Base-by-base conservation (phyloP, 495 filamentous ascomycete genomes). In the Aspergillus haitiensis region DNA sequence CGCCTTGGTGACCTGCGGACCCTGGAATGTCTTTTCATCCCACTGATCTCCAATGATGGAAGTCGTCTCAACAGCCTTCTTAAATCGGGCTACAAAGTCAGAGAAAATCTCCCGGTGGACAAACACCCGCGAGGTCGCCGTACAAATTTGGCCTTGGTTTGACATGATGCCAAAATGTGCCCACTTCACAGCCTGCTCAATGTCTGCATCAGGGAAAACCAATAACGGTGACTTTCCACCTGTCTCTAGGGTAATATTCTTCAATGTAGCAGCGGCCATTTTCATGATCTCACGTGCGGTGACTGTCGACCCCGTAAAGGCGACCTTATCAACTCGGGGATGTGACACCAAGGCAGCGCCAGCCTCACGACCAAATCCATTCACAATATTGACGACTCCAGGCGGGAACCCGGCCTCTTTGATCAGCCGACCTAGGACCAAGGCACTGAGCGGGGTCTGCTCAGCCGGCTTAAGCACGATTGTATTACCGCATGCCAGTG, bases 191-290 rank as follows among this genome's bases (percentile, higher is more conserved):
- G 92, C 91, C 64, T 93, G 89, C 8, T 93, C 91, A 27, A 96
- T 70, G 64, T 96, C 88, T 5, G 90, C 89, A 67, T 97, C 92
- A 16, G 88, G 87, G 67, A 96, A 97, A 27, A 97, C 82, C 45
- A 96, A 67, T 13, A 94, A 75, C 0, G 92, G 91, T 6, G 86
- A 89, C 75, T 97, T 97, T 56, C 92, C 92, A 31, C 92, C 92
- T 1, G 91, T 95, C 74, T 96, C 92, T 12, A 97, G 84, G 0
- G 91, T 96, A 62, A 96, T 93, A 71, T 95, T 95, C 80, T 96
- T 96, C 76, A 96, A 81, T 60, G 86, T 93, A 3, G 81, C 77
- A 8, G 87, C 79, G 0, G 93, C 93, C 79, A 88, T 87, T 72
- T 93, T 92, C 91, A 96, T 96, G 62, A 97, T 91, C 65, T 91